Percentiles rank a stretch among this genome's conserved stretches.
Evolutionary conservation across 164 flowering plant genomes (phyloP).

Genomic region (Vitis rotundifolia): DNA sequence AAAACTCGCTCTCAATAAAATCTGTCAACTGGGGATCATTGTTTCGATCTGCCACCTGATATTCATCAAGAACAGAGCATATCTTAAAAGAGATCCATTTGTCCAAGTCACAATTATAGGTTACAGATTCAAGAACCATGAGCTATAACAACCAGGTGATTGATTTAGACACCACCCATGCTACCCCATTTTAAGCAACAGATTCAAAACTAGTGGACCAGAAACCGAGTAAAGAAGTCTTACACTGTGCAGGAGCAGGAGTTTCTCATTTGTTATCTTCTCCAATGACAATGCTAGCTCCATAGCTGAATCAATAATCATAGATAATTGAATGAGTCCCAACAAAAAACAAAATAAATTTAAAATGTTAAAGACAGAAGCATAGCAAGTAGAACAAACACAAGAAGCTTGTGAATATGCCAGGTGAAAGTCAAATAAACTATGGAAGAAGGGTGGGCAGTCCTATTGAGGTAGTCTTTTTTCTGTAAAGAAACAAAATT

Average conservation of each 20-base stretch:
- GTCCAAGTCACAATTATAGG: too few species aligned
- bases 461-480: background rate
- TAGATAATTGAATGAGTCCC: background rate
- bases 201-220: background rate
- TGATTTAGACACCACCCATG: background rate
- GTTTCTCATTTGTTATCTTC: slow-evolving; percentile 66
- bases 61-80: background rate
- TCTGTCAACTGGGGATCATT: slow-evolving; percentile 38
- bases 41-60: slow-evolving; percentile 31
- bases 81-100: too few species aligned
- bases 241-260: slow-evolving; percentile 52
- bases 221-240: slow-evolving; percentile 6
- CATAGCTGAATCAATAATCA: slow-evolving; percentile 50
- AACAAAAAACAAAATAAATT: background rate
- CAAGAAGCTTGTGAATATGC: background rate
- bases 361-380: too few species aligned
- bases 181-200: background rate
- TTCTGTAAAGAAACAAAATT: too few species aligned
- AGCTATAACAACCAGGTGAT: background rate
- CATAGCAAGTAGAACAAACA: background rate
- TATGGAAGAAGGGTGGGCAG: background rate
- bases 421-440: background rate
- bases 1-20: slow-evolving; percentile 39
- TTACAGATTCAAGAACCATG: background rate
- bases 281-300: slow-evolving; percentile 68